Evolutionary conservation across 306 rosid species (phyloP), one percentile per base, ranked within the genome.

Genomic region (Ormosia emarginata): DNA sequence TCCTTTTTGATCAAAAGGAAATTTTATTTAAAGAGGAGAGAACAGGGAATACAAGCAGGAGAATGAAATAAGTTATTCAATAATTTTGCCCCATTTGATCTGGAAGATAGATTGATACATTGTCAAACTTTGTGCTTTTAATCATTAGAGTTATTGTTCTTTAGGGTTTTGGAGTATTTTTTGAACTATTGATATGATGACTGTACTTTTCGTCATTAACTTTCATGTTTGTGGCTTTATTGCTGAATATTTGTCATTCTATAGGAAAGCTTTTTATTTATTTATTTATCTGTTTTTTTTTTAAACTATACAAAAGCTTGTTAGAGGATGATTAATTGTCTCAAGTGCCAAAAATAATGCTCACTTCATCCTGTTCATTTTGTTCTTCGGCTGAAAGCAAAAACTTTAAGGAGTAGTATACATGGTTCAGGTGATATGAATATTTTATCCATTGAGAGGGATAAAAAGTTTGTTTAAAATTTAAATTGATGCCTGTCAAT

Each of bases 231-330:
- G 39, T 58, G 37, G 46, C 73, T 79, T 50, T 61, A 30, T 39
- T 71, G n/a, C 32, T 69, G 57, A 78, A 52, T 40, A 61, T 72
- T 29, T 58, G 43, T 18, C 79, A 39, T 72, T 62, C 56, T 73
- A 49, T 29, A 6, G 24, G 50, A 12, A 65, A 34, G 8, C 14
- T 39, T 63, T 66, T 55, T 57, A 62, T 80, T 5, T 18, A 18
- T 17, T 32, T 82, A 56, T 43, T 39, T 55, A 12, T 49, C 4
- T 24, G 24, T 24, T 24, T 24, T 6, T 44, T 43, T 2, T 69
- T 17, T 33, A 70, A 53, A 14, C 72, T 40, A 33, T 52, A 47
- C 24, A 34, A 17, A 56, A 37, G 30, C 30, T 71, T 77, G 47
- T 72, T 36, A 17, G 47, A 24, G 43, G 33, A 56, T 40, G 71